Conservation (phyloP, 192 early-diverging fungal species). For the Gonapodya prolifera region DNA sequence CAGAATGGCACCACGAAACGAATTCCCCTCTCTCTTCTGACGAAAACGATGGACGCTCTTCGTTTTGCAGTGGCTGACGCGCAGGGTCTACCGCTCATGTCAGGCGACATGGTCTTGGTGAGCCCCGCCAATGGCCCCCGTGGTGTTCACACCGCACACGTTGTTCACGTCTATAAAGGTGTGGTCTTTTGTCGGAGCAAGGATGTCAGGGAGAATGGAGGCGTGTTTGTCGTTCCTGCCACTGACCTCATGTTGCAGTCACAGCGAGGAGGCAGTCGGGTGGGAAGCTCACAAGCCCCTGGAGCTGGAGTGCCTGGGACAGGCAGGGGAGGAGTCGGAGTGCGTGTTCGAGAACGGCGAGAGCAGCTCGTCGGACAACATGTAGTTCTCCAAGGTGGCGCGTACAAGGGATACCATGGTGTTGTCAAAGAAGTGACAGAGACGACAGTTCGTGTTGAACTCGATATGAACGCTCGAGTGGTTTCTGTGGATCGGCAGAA, state of each 20-base stretch:
- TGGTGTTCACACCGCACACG: slow-evolving; percentile 31
- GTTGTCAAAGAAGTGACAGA: slow-evolving; percentile 81
- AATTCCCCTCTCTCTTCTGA: slow-evolving; percentile 23
- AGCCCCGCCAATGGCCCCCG: too few relatives aligned
- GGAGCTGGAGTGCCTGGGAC: slow-evolving; percentile 5
- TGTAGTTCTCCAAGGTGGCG: slow-evolving; percentile 71
- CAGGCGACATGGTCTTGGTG: slow-evolving; percentile 65
- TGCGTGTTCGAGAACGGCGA: slow-evolving; percentile 12
- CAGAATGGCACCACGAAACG: slow-evolving; percentile 27
- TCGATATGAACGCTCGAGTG: slow-evolving; percentile 75
- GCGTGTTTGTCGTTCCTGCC: slow-evolving; percentile 60
- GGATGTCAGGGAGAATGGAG: slow-evolving; percentile 57
- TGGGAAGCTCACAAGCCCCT: background rate
- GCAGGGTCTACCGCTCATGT: slow-evolving; percentile 27
- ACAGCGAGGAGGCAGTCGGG: slow-evolving; percentile 4
- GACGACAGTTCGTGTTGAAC: slow-evolving; percentile 64
- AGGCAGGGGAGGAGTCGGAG: slow-evolving; percentile 18
- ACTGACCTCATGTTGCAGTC: slow-evolving; percentile 32
- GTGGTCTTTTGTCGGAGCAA: slow-evolving; percentile 65
- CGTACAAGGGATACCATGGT: slow-evolving; percentile 92
- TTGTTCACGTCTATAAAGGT: slow-evolving; percentile 70
- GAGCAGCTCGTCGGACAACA: slow-evolving; percentile 10
- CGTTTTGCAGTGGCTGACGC: slow-evolving; percentile 29
- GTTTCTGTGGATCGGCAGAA: slow-evolving; percentile 67
- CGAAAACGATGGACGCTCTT: slow-evolving; percentile 32